Conservation (phyloP, 2,329 filamentous ascomycete genomes). For the Xylariaceae sp. region DNA sequence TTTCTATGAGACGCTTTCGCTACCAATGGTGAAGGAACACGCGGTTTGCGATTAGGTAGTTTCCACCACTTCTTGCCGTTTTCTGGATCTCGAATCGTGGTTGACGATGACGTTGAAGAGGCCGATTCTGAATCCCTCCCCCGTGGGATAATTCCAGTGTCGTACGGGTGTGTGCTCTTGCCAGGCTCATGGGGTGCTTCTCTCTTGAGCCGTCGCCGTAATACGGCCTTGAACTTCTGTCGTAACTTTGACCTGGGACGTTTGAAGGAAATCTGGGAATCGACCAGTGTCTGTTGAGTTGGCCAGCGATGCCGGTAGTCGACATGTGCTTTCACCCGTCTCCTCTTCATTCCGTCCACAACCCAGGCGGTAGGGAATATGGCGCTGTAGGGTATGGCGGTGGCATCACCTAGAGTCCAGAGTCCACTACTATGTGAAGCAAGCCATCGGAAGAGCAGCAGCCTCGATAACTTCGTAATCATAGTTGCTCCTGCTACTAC, state of each 20-base stretch:
- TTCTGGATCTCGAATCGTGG: not conserved
- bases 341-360: conserved; percentile 16
- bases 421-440: not conserved
- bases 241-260: conserved; percentile 27
- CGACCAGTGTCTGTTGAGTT: conserved; percentile 37
- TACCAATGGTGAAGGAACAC: not conserved
- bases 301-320: conserved; percentile 41
- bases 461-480: not conserved
- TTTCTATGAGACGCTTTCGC: not conserved
- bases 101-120: too few species aligned
- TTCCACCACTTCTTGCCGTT: not conserved
- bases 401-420: too few species aligned
- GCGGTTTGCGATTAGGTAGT: conserved; percentile 1
- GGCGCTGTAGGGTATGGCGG: conserved; percentile 8
- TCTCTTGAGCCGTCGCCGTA: conserved; percentile 5
- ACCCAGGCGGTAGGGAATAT: not conserved
- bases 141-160: conserved; percentile 33
- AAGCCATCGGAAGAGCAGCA: not conserved
- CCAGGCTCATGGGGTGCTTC: conserved; percentile 28
- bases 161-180: conserved; percentile 41
- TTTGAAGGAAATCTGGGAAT: conserved; percentile 19
- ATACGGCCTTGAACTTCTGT: conserved; percentile 22
- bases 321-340: conserved; percentile 14
- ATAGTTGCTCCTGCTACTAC: not conserved
- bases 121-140: conserved; percentile 1